phyloP scores from a whole-genome alignment of 2,329 filamentous ascomycete genomes.

The Esteya vermicola region DNA sequence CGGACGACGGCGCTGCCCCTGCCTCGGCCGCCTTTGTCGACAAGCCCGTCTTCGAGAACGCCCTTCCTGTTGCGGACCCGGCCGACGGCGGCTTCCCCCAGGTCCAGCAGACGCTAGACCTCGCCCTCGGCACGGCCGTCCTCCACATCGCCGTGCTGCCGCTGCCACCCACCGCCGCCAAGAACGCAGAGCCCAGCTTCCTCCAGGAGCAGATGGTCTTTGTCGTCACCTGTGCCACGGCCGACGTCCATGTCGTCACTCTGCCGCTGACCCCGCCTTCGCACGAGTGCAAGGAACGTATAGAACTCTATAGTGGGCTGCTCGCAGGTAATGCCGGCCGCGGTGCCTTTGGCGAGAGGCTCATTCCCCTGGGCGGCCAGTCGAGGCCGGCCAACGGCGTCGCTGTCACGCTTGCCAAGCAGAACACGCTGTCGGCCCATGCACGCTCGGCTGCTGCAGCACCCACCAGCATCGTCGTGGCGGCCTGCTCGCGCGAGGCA shows the following conservation, averaged over 20 bases:
- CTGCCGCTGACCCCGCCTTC: constrained; percentile 48
- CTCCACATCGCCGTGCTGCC: constrained; percentile 42
- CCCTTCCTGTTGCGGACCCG: constrained; percentile 11
- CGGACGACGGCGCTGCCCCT: constrained; percentile 30
- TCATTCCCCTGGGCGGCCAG: constrained; percentile 40
- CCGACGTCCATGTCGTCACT: constrained; percentile 41
- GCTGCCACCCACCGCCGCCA: constrained; percentile 30
- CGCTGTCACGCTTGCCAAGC: constrained; percentile 28
- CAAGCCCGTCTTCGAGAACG: constrained; percentile 44
- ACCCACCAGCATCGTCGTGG: constrained; percentile 35
- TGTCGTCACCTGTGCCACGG: constrained; percentile 42
- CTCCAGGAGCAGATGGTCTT: constrained; percentile 47
- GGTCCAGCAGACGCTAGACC: constrained; percentile 44
- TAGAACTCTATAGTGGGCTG: constrained; percentile 35
- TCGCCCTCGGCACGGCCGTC: constrained; percentile 42
- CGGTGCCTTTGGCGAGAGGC: constrained; percentile 48
- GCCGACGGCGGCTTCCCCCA: constrained; percentile 37
- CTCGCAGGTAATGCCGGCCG: constrained; percentile 40
- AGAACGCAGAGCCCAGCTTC: constrained; percentile 34
- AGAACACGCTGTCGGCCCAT: constrained; percentile 17
- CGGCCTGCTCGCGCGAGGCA: constrained; percentile 44
- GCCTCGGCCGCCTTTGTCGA: constrained; percentile 25
- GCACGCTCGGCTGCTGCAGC: constrained; percentile 12
- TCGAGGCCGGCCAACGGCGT: constrained; percentile 37
- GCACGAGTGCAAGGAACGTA: constrained; percentile 40